Evolutionary conservation across 192 early-diverging fungal species (phyloP).

Genomic region (Tieghemiomyces parasiticus): DNA sequence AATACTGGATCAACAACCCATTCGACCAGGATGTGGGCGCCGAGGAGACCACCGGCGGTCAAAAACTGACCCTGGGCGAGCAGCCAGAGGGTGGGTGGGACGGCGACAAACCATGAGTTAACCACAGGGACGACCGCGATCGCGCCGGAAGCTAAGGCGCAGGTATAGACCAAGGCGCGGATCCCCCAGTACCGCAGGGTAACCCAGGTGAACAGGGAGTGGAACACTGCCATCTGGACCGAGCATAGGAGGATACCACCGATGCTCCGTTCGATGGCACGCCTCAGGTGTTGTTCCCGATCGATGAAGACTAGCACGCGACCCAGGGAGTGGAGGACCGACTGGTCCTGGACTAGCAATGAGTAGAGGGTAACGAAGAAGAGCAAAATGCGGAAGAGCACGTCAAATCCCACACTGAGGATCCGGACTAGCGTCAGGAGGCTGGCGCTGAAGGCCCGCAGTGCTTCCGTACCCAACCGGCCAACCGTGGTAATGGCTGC

Average conservation of each 20-base stretch:
- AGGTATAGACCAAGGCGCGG: constrained; percentile 4
- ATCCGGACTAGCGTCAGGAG: background rate
- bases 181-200: constrained; percentile 3
- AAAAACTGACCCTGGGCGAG: constrained; percentile 8
- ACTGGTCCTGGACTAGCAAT: constrained; percentile 7
- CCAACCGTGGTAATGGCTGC: background rate
- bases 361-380: constrained; percentile 12
- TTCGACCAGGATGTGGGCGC: background rate
- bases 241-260: constrained; percentile 4
- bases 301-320: constrained; percentile 10
- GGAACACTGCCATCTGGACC: constrained; percentile 5
- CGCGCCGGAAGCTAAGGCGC: constrained; percentile 4
- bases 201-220: constrained; percentile 3
- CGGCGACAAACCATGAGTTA: constrained; percentile 6
- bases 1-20: constrained; percentile 11
- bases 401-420: constrained; percentile 1
- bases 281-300: constrained; percentile 3
- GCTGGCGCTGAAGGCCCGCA: constrained; percentile 3
- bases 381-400: background rate
- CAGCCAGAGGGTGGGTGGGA: constrained; percentile 9
- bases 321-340: constrained; percentile 2
- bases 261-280: constrained; percentile 1
- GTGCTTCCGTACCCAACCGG: constrained; percentile 1
- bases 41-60: background rate
- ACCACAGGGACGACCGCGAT: constrained; percentile 6